phyloP scores from a whole-genome alignment of 2,329 filamentous ascomycete genomes.

The Chrysosporium queenslandicum region DNA sequence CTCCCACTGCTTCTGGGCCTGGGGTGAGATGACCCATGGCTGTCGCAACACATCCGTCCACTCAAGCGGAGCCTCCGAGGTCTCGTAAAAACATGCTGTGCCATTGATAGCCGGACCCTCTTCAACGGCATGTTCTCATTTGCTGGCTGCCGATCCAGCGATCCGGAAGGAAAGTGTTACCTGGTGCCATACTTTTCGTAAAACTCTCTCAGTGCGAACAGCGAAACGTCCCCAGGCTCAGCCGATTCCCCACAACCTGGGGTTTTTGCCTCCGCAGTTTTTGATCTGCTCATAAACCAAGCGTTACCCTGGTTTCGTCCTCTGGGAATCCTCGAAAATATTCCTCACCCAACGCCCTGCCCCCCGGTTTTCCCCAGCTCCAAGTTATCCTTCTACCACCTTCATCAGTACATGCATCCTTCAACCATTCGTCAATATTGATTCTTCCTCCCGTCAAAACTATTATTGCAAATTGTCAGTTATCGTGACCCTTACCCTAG shows the following conservation, averaged over 20 bases:
- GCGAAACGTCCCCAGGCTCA: neutral
- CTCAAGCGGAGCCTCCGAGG: neutral
- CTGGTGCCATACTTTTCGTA: neutral
- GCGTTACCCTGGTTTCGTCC: neutral
- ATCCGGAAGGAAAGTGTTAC: neutral
- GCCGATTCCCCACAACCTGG: slow-evolving; percentile 4
- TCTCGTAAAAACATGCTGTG: neutral
- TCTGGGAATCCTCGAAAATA: neutral
- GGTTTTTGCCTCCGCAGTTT: neutral
- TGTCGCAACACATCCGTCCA: neutral
- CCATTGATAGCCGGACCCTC: neutral
- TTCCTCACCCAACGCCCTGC: neutral
- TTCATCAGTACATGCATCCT: too few relatives aligned
- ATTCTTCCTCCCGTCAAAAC: too few relatives aligned
- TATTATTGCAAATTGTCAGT: neutral
- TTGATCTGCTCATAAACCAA: slow-evolving; percentile 3
- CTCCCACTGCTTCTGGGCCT: neutral
- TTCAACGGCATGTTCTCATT: neutral
- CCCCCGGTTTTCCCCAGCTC: neutral
- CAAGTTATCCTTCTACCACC: neutral
- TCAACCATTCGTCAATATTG: too few relatives aligned
- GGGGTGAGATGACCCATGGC: neutral
- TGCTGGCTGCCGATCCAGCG: neutral
- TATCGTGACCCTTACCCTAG: neutral
- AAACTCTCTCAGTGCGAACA: neutral